Percentiles rank a stretch among this genome's conserved stretches.
phyloP scores from a whole-genome alignment of 257 asterid genomes.

The Solanum pinnatisectum region DNA sequence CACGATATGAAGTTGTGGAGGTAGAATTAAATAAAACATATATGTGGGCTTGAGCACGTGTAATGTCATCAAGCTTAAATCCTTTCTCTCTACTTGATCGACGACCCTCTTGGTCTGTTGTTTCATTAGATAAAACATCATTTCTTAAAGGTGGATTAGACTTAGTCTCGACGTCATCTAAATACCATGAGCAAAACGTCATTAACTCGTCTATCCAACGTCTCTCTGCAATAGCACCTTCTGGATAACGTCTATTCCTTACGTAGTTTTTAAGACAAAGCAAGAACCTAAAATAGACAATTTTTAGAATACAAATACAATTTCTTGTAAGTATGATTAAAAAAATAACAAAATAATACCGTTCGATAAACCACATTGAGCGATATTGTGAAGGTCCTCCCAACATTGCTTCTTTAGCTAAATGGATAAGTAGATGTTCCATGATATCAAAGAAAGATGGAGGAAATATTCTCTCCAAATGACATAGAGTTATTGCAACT shows the following conservation, averaged over 20 bases:
- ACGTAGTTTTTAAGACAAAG: not conserved
- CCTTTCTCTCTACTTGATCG: not conserved
- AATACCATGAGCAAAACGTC: not conserved
- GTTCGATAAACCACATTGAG: not conserved
- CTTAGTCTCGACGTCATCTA: not conserved
- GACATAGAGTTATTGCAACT: not conserved
- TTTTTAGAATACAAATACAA: too few relatives aligned
- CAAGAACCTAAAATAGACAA: not conserved
- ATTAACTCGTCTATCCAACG: not conserved
- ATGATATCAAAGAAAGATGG: not conserved
- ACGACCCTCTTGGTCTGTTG: not conserved
- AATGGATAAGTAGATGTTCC: not conserved
- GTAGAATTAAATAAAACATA: not conserved
- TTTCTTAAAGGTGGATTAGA: too few relatives aligned
- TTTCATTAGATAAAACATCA: too few relatives aligned
- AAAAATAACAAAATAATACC: not conserved
- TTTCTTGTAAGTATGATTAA: not conserved
- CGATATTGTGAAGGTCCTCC: not conserved
- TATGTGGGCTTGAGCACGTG: not conserved
- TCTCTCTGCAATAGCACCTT: not conserved
- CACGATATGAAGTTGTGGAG: not conserved
- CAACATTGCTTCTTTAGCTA: not conserved
- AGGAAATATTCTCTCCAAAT: not conserved
- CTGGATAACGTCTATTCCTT: not conserved
- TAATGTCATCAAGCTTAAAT: not conserved